Percentiles rank a stretch among this genome's conserved stretches.
These are phyloP conservation scores for Epipyxis sp. DNA, from an alignment of 108 stramenopile species.

Conservation along the genomic window DNA sequence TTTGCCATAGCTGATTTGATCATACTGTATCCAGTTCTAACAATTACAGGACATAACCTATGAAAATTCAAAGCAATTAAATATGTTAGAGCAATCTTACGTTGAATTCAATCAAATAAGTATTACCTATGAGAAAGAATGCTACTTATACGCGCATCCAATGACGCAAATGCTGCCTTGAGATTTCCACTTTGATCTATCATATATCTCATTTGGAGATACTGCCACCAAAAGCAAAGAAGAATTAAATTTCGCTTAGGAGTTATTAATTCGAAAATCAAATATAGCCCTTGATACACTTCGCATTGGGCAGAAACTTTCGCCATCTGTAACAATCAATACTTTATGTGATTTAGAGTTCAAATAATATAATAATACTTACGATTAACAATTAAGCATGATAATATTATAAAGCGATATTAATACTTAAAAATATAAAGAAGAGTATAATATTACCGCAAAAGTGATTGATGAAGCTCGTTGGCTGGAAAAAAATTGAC, in stretches of 20 bases:
- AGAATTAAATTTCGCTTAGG: constrained; percentile 9
- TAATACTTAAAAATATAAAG: not conserved
- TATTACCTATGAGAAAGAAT: not conserved
- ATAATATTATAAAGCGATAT: not conserved
- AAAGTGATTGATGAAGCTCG: not conserved
- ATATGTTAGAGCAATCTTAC: not conserved
- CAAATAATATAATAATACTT: not conserved
- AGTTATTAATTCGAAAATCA: not conserved
- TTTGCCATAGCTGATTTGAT: constrained; percentile 3
- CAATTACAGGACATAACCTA: constrained; percentile 2
- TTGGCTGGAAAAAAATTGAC: not conserved
- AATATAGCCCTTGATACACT: constrained; percentile 19
- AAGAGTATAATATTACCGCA: not conserved
- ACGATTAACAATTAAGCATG: not conserved
- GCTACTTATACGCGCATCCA: not conserved
- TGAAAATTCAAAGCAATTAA: not conserved
- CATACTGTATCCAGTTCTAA: not conserved
- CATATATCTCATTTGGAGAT: constrained; percentile 24
- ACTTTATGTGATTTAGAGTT: not conserved
- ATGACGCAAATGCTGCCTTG: not conserved
- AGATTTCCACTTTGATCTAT: not conserved
- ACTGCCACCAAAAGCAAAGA: constrained; percentile 28
- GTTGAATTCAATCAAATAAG: not conserved
- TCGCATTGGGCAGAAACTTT: not conserved
- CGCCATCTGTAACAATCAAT: not conserved